A percentile compares a stretch with the other conserved stretches of the same genome.
Evolutionary conservation across 768 basidiomycete genomes (phyloP).

Genomic region (Cantharellus anzutake): DNA sequence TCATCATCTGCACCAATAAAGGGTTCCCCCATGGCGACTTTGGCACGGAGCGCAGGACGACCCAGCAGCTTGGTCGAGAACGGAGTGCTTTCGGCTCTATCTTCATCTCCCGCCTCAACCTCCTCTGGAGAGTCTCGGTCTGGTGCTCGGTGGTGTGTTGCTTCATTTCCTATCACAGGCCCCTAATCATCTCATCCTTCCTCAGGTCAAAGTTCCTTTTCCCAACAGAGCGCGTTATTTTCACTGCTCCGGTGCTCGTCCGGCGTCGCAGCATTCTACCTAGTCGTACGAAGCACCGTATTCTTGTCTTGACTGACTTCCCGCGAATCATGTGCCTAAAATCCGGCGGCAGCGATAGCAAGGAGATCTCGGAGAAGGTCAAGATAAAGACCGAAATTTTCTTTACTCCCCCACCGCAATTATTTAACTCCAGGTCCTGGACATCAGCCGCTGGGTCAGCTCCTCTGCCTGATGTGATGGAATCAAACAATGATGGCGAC

Average conservation of each 20-base stretch:
- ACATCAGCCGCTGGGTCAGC: background rate
- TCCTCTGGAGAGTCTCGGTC: background rate
- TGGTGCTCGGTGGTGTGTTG: too few species aligned
- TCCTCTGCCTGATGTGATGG: background rate
- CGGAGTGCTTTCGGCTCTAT: too few species aligned
- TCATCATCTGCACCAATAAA: background rate
- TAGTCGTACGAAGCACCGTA: conserved; percentile 1
- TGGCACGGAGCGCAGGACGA: background rate
- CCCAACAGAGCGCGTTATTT: conserved; percentile 3
- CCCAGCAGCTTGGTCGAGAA: too few species aligned
- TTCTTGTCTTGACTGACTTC: conserved; percentile 6
- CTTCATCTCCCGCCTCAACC: too few species aligned
- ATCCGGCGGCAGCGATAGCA: background rate
- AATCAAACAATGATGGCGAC: background rate
- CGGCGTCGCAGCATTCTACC: conserved; percentile 4
- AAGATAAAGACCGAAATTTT: background rate
- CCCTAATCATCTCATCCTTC: too few species aligned
- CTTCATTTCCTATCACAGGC: too few species aligned
- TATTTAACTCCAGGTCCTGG: background rate
- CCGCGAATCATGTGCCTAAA: conserved; percentile 6
- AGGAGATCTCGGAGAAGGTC: background rate
- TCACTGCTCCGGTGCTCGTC: conserved; percentile 1
- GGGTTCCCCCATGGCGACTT: background rate
- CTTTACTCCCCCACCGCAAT: background rate
- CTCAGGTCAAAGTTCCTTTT: too few species aligned